These are phyloP conservation scores for Fraxinus cuspidata DNA, from an alignment of 257 asterid species.

Conservation along the genomic window DNA sequence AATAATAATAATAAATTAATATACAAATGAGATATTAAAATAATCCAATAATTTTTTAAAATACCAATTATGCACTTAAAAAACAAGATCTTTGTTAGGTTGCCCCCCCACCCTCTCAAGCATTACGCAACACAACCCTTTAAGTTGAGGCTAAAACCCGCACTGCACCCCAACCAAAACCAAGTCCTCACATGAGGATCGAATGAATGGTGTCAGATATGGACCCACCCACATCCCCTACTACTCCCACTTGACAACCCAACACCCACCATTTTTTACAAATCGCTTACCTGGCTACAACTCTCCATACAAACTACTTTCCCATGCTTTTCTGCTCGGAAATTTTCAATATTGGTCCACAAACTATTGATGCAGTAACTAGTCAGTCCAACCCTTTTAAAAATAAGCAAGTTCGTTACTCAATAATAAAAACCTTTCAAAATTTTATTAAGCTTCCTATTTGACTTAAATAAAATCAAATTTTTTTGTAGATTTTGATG, in stretches of 20 bases:
- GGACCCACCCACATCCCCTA: background rate
- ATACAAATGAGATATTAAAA: background rate
- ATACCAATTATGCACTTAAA: background rate
- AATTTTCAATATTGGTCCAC: background rate
- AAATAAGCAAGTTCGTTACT: too few relatives aligned
- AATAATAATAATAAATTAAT: background rate
- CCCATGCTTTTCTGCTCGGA: background rate
- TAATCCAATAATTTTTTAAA: too few relatives aligned
- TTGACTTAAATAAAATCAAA: too few relatives aligned
- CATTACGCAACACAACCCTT: background rate
- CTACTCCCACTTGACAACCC: background rate
- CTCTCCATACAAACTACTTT: background rate
- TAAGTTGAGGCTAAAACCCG: background rate
- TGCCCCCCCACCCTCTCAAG: background rate
- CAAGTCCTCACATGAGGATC: background rate
- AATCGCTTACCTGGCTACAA: constrained; percentile 26
- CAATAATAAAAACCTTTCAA: too few relatives aligned
- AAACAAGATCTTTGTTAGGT: background rate
- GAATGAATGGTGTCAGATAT: background rate
- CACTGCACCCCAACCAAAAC: background rate
- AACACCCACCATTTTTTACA: background rate
- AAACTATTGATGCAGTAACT: background rate
- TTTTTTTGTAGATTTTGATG: too few relatives aligned
- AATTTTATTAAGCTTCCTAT: too few relatives aligned
- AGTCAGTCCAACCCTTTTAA: background rate